A percentile compares a stretch with the other conserved stretches of the same genome.
Conservation (phyloP, 768 basidiomycete species). For the Leucocoprinus sp. region DNA sequence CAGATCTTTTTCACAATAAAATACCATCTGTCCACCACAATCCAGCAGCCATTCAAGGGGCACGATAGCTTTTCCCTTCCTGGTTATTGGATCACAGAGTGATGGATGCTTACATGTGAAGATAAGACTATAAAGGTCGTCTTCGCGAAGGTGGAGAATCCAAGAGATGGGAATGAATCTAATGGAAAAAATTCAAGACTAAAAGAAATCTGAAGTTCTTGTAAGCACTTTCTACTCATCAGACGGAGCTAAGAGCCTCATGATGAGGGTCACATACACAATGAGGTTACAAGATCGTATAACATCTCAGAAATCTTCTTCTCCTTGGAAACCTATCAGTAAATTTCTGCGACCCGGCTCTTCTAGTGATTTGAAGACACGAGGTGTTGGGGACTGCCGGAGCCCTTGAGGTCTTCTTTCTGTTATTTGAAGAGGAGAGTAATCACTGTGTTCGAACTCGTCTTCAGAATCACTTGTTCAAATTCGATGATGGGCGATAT, state of each 20-base stretch:
- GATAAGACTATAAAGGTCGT: constrained; percentile 36
- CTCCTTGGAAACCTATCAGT: constrained; percentile 38
- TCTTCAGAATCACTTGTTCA: not conserved
- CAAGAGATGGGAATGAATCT: constrained; percentile 54
- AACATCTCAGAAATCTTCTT: constrained; percentile 37
- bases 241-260: not conserved
- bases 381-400: not conserved
- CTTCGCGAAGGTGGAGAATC: constrained; percentile 40
- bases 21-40: constrained; percentile 46
- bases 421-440: not conserved
- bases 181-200: constrained; percentile 56
- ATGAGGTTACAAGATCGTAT: constrained; percentile 38
- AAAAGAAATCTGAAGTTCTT: not conserved
- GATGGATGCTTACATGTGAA: constrained; percentile 26
- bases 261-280: constrained; percentile 40
- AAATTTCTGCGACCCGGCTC: constrained; percentile 18
- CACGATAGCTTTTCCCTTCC: constrained; percentile 42
- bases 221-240: not conserved
- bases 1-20: constrained; percentile 52
- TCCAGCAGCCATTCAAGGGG: constrained; percentile 62
- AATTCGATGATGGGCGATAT: not conserved
- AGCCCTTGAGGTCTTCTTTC: not conserved
- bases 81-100: constrained; percentile 6
- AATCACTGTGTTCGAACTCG: not conserved
- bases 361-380: too few species aligned